Conservation (phyloP, 2,329 filamentous ascomycete genomes). For the Botryosphaeria agaves region DNA sequence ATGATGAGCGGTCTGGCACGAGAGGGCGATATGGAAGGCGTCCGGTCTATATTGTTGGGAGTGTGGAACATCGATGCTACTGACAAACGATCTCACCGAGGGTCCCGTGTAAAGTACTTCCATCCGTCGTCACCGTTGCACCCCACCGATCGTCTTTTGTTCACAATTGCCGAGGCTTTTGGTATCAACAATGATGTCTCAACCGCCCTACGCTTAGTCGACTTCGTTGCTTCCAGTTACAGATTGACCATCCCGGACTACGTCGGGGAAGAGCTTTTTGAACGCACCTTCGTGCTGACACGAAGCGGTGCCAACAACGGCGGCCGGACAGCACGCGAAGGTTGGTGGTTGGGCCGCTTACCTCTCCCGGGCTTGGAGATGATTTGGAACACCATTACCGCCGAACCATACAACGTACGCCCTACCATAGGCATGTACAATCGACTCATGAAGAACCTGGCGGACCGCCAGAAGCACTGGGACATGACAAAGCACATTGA, state of each 20-base stretch:
- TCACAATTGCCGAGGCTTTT: constrained; percentile 50
- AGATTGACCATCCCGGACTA: constrained; percentile 35
- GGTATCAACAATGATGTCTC: constrained; percentile 47
- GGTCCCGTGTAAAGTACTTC: constrained; percentile 21
- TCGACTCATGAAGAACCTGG: constrained; percentile 9
- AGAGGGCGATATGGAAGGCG: constrained; percentile 30
- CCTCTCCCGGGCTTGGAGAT: constrained; percentile 26
- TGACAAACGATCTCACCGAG: constrained; percentile 14
- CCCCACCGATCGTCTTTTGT: constrained; percentile 42
- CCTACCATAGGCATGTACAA: constrained; percentile 41
- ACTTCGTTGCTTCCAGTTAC: constrained; percentile 45
- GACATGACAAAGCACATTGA: neutral
- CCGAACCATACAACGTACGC: constrained; percentile 35
- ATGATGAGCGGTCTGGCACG: constrained; percentile 34
- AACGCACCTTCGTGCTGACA: constrained; percentile 46
- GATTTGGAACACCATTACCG: constrained; percentile 43
- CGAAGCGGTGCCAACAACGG: constrained; percentile 8
- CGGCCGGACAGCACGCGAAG: constrained; percentile 16
- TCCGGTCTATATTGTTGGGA: constrained; percentile 30
- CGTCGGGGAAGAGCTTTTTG: constrained; percentile 50
- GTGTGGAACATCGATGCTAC: constrained; percentile 35
- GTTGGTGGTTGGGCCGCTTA: constrained; percentile 18
- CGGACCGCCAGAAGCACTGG: neutral
- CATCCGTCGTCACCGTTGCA: constrained; percentile 33
- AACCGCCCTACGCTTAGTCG: constrained; percentile 40